phyloP scores from a whole-genome alignment of 176 grass and related monocot genomes.

The Lolium perenne region DNA sequence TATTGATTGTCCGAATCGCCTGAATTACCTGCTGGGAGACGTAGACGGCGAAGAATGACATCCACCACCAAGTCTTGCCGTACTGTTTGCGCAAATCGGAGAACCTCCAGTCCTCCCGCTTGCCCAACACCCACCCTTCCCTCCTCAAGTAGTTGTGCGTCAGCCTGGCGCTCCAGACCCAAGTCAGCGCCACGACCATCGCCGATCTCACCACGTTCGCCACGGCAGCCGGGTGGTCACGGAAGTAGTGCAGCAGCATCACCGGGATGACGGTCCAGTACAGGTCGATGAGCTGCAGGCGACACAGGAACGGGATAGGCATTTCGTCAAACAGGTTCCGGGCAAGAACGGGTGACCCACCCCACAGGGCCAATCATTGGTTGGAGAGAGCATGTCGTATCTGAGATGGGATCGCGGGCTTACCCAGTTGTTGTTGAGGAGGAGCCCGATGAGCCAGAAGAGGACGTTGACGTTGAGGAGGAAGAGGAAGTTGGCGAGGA shows the following conservation, averaged over 20 bases:
- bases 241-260: constrained; percentile 83
- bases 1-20: background rate
- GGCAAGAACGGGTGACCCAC: background rate
- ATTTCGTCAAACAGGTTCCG: constrained; percentile 39
- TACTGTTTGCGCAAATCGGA: constrained; percentile 83
- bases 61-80: constrained; percentile 84
- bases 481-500: constrained; percentile 88
- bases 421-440: constrained; percentile 95
- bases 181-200: constrained; percentile 55
- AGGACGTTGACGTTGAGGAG: constrained; percentile 90
- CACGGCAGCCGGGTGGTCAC: constrained; percentile 62
- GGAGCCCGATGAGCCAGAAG: constrained; percentile 89
- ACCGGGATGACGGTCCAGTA: constrained; percentile 98
- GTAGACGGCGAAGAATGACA: constrained; percentile 92
- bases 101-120: constrained; percentile 90
- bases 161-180: constrained; percentile 82
- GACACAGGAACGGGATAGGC: background rate
- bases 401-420: background rate
- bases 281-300: constrained; percentile 82
- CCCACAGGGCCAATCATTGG: background rate
- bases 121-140: constrained; percentile 77
- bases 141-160: constrained; percentile 96
- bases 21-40: constrained; percentile 77
- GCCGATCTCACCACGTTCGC: constrained; percentile 52
- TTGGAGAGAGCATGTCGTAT: background rate